Evolutionary conservation across 169 alveolate species (phyloP).

Genomic region (Plasmodium billcollinsi): DNA sequence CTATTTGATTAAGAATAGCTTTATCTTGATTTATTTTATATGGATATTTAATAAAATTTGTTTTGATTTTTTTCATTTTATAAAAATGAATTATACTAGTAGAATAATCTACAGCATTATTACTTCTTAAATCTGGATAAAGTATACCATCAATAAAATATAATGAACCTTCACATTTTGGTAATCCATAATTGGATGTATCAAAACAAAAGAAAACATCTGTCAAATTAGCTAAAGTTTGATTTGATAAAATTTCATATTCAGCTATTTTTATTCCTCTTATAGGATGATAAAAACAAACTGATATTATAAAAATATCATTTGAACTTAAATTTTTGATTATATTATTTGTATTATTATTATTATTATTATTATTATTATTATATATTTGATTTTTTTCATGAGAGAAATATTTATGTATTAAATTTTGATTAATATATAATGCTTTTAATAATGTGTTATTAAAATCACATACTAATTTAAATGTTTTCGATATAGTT

Average conservation of each 20-base stretch:
- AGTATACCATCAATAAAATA: constrained; percentile 88
- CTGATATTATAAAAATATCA: constrained; percentile 70
- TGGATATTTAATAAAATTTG: constrained; percentile 77
- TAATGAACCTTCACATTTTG: constrained; percentile 84
- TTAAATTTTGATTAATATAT: constrained; percentile 61
- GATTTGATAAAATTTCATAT: constrained; percentile 86
- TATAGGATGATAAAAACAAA: constrained; percentile 87
- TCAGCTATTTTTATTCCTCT: constrained; percentile 89
- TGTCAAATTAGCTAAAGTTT: constrained; percentile 84
- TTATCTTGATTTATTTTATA: constrained; percentile 80
- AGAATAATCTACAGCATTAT: constrained; percentile 79
- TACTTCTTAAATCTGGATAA: constrained; percentile 83
- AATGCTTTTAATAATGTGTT: constrained; percentile 39
- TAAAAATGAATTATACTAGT: constrained; percentile 47
- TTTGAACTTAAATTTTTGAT: constrained; percentile 2
- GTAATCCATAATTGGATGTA: constrained; percentile 78
- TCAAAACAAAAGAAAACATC: constrained; percentile 86
- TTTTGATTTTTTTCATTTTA: constrained; percentile 43
- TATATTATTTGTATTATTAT: too few relatives aligned
- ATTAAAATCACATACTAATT: constrained; percentile 70
- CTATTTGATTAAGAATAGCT: constrained; percentile 80
- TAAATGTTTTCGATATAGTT: constrained; percentile 57
- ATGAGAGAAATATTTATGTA: constrained; percentile 15
- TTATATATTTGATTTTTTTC: not conserved
- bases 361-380: not conserved